Conservation (phyloP, 2,329 filamentous ascomycete genomes). For the Thielaviopsis ethacetica region DNA sequence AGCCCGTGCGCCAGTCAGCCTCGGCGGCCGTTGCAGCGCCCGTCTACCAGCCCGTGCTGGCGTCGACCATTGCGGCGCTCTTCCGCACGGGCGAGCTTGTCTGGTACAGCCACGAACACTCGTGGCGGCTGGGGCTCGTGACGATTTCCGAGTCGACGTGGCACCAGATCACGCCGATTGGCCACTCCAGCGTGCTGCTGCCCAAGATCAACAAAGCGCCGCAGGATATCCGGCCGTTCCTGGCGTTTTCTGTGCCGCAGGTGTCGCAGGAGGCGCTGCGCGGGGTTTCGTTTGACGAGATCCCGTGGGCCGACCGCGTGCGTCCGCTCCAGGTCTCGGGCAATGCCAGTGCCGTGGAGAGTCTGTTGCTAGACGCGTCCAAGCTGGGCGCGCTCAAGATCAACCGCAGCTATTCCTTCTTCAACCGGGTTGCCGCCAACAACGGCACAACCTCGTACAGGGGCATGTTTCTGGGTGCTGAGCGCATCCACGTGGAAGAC, state of each 20-base stretch:
- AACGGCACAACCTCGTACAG: slow-evolving; percentile 24
- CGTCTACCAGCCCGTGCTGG: slow-evolving; percentile 8
- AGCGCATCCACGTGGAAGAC: slow-evolving; percentile 31
- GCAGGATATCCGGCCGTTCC: slow-evolving; percentile 30
- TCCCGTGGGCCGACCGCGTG: slow-evolving; percentile 26
- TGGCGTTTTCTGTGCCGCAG: slow-evolving; percentile 33
- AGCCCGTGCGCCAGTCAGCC: neutral
- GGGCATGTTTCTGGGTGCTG: slow-evolving; percentile 34
- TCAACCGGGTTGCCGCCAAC: slow-evolving; percentile 22
- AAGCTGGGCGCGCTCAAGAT: slow-evolving; percentile 34
- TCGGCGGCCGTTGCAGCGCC: neutral
- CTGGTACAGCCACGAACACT: slow-evolving; percentile 30
- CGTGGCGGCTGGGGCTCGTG: slow-evolving; percentile 33
- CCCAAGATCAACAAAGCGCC: slow-evolving; percentile 23
- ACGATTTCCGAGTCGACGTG: slow-evolving; percentile 18
- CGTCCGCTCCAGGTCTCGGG: slow-evolving; percentile 18
- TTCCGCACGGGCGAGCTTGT: slow-evolving; percentile 34
- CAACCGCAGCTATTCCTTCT: slow-evolving; percentile 33
- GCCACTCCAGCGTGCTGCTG: slow-evolving; percentile 23
- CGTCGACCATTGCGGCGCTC: slow-evolving; percentile 17
- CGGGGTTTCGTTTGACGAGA: slow-evolving; percentile 24
- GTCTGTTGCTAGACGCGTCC: slow-evolving; percentile 32
- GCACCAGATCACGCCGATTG: slow-evolving; percentile 26
- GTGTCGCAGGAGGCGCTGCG: slow-evolving; percentile 24
- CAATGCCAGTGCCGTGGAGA: slow-evolving; percentile 22